Base-by-base conservation (phyloP, 768 basidiomycete species). In the Phaeotremella skinneri region DNA sequence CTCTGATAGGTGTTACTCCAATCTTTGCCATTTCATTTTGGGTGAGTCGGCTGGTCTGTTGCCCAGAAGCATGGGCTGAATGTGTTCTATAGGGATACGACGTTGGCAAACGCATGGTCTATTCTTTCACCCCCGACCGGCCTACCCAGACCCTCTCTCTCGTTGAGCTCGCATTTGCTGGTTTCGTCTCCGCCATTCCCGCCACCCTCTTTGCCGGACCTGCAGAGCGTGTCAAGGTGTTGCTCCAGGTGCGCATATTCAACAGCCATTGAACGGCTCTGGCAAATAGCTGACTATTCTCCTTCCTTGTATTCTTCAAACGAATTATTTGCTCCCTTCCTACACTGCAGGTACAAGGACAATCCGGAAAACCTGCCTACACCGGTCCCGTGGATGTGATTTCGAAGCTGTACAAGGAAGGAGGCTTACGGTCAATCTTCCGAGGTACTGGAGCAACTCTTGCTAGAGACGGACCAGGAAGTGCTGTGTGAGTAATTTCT, bases 1-100 rank as follows among this genome's bases (percentile, higher is more conserved):
- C 93, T 43, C 78, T 97, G 58, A 80, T 96, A 29, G 91, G 94
- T 27, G 91, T 99, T 27, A 98, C 96, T 3, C 96, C 96, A 31
- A 98, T 97, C 72, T 99, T 99, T 70, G 96, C 96, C 2, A 80
- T 98, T 29, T 94, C 91, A 2, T 98, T 99, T 81, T 97, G 93
- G 93, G 93, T 92, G 76, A 58, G 83, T 66, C n/a, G 21, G 23
- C 6, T 13, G 32, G 25, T 17, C 5, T 17, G 2, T 3, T 49
- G 31, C 0, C 45, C 30, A 30, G 23, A 16, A 32, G 26, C 26
- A n/a, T 37, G 34, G 29, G 4, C n/a, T n/a, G 37, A 34, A 0
- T 13, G 21, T 37, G 37, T 21, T 41, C 51, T 6, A 17, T 62
- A 94, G 93, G 91, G 89, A 5, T 99, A 98, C 73, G 92, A 97